phyloP scores from a whole-genome alignment of 345 rosid species.

The Crucihimalaya himalaica region DNA sequence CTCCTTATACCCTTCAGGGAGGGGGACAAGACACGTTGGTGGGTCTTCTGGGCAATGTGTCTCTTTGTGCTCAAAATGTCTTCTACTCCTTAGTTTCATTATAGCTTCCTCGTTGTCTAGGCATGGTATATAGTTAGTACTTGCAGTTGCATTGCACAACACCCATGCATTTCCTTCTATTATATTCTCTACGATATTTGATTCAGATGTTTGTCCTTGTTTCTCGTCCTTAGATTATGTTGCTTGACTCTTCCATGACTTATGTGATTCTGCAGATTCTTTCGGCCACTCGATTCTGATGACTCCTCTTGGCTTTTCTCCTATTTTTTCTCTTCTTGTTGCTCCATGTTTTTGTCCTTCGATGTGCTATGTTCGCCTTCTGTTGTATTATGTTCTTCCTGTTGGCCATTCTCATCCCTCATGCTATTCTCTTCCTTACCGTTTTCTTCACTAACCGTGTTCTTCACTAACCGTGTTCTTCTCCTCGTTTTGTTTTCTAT shows the following conservation, averaged over 20 bases:
- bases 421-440: constrained; percentile 25
- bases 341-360: constrained; percentile 21
- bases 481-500: constrained; percentile 29
- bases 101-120: constrained; percentile 84
- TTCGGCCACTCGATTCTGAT: constrained; percentile 50
- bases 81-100: constrained; percentile 49
- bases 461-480: constrained; percentile 20
- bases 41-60: constrained; percentile 89
- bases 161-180: constrained; percentile 57
- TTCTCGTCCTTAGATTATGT: constrained; percentile 71
- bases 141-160: constrained; percentile 77
- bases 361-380: constrained; percentile 16
- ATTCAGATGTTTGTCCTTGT: constrained; percentile 57
- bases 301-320: constrained; percentile 22
- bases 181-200: constrained; percentile 34
- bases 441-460: too few species aligned
- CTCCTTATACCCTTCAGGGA: constrained; percentile 70
- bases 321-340: constrained; percentile 38
- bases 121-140: constrained; percentile 91
- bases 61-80: constrained; percentile 84
- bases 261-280: constrained; percentile 76
- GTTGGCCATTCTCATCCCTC: constrained; percentile 29
- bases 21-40: constrained; percentile 72
- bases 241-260: constrained; percentile 74
- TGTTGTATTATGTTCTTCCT: constrained; percentile 34